Percentiles rank a stretch among this genome's conserved stretches.
Evolutionary conservation across 768 basidiomycete species (phyloP).

Genomic region (Pisolithus marmoratus): DNA sequence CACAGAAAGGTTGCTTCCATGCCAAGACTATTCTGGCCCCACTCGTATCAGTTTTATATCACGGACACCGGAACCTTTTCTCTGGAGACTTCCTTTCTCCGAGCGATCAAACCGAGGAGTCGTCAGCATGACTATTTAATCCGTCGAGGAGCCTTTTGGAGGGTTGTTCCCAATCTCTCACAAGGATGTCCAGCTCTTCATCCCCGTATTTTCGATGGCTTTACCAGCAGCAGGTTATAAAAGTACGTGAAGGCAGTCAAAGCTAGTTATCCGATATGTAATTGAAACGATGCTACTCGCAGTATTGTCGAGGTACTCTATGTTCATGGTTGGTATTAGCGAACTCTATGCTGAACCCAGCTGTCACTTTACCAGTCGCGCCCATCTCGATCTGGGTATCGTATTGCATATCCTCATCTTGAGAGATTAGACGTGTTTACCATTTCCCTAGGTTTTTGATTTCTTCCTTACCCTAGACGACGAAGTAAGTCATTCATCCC

Average conservation of each 20-base stretch:
- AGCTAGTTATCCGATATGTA: not conserved
- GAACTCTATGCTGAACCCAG: not conserved
- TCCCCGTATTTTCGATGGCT: slow-evolving; percentile 3
- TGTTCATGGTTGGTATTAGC: not conserved
- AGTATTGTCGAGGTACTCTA: slow-evolving; percentile 7
- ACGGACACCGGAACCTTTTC: too few species aligned
- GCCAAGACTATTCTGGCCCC: too few species aligned
- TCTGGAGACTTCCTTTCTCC: too few species aligned
- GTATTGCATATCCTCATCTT: not conserved
- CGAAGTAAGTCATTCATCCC: not conserved
- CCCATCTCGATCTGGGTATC: slow-evolving; percentile 8
- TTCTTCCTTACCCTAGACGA: slow-evolving; percentile 8
- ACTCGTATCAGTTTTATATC: too few species aligned
- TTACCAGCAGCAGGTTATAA: slow-evolving; percentile 4
- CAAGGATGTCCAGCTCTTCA: not conserved
- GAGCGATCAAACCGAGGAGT: too few species aligned
- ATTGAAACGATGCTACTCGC: not conserved
- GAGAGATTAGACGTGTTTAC: not conserved
- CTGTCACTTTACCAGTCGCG: not conserved
- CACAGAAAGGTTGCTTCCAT: too few species aligned
- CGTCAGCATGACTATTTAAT: not conserved
- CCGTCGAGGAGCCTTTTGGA: not conserved
- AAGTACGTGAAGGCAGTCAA: not conserved
- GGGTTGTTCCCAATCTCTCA: too few species aligned
- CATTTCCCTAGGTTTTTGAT: slow-evolving; percentile 1